Percentiles rank a stretch among this genome's conserved stretches.
Conservation (phyloP, 495 filamentous ascomycete species). For the Neurospora intermedia region DNA sequence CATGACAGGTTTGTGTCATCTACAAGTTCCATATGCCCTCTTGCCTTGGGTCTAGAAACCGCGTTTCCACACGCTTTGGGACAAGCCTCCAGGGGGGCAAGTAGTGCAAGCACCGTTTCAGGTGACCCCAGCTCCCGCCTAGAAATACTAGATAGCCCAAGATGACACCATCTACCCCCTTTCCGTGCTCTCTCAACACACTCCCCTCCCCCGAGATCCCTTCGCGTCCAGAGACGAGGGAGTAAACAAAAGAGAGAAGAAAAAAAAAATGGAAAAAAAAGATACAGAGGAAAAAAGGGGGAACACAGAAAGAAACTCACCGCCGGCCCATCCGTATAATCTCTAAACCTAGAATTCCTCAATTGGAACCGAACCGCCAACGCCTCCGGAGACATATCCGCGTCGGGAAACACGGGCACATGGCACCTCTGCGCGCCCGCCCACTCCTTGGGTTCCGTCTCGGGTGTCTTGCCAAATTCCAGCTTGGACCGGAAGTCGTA, state of each 20-base stretch:
- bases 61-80: neutral
- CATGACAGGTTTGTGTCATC: neutral
- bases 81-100: neutral
- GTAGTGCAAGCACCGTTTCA: neutral
- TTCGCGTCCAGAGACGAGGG: neutral
- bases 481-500: constrained; percentile 47
- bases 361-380: constrained; percentile 24
- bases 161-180: neutral
- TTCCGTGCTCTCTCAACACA: neutral
- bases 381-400: constrained; percentile 45
- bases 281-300: neutral
- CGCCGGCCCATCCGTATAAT: constrained; percentile 35
- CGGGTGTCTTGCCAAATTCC: neutral
- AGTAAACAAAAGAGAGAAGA: neutral
- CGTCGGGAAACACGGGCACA: constrained; percentile 46
- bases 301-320: constrained; percentile 18
- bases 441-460: constrained; percentile 25
- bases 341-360: constrained; percentile 22
- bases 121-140: neutral
- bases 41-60: neutral
- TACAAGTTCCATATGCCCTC: neutral
- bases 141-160: too few species aligned
- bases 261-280: neutral
- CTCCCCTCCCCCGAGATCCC: neutral
- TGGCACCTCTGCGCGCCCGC: constrained; percentile 41